These are phyloP conservation scores for Candida vaughaniae DNA, from an alignment of 805 yeast species.

Conservation along the genomic window DNA sequence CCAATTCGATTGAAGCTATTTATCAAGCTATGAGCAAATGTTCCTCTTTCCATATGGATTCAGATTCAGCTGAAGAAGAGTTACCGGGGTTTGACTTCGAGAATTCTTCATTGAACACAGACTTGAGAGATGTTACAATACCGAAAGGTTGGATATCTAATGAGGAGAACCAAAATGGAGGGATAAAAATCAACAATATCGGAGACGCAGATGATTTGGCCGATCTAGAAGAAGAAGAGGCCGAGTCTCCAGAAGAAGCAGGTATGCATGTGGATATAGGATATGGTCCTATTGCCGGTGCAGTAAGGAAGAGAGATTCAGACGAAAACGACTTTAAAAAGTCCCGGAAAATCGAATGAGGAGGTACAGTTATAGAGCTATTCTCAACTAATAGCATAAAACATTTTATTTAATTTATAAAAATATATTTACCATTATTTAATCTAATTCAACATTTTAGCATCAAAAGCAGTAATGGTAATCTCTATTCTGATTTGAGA, in stretches of 20 bases:
- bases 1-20: slow-evolving; percentile 5
- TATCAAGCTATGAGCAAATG: slow-evolving; percentile 38
- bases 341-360: slow-evolving; percentile 2
- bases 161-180: neutral
- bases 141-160: slow-evolving; percentile 5
- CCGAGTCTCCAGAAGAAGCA: slow-evolving; percentile 22
- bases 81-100: slow-evolving; percentile 7
- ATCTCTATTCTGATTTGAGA: too few relatives aligned
- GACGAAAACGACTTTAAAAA: slow-evolving; percentile 15
- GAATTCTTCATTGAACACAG: slow-evolving; percentile 15
- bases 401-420: too few relatives aligned
- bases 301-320: slow-evolving; percentile 25
- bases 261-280: slow-evolving; percentile 45
- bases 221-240: slow-evolving; percentile 12
- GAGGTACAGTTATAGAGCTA: slow-evolving; percentile 10
- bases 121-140: slow-evolving; percentile 12
- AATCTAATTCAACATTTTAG: too few relatives aligned
- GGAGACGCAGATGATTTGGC: slow-evolving; percentile 32
- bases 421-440: too few relatives aligned
- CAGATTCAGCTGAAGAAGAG: slow-evolving; percentile 20
- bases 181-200: slow-evolving; percentile 13
- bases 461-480: too few relatives aligned
- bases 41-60: slow-evolving; percentile 36
- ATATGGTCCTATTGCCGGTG: slow-evolving; percentile 35
- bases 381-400: neutral